Percentiles rank a stretch among this genome's conserved stretches.
These are phyloP conservation scores for Solanum etuberosum DNA, from an alignment of 257 asterid genomes.

Conservation along the genomic window DNA sequence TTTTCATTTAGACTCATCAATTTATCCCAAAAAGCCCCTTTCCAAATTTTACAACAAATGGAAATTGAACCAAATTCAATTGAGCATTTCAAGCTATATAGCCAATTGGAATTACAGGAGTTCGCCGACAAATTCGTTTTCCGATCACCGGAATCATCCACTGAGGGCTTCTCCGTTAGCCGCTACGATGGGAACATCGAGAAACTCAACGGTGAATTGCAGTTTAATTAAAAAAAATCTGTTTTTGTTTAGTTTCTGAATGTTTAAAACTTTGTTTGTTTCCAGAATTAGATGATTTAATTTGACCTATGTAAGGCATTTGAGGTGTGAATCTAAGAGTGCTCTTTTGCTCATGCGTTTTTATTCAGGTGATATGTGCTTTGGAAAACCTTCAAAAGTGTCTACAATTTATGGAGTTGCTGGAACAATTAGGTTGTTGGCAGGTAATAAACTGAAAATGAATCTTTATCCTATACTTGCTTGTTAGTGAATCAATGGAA, in stretches of 20 bases:
- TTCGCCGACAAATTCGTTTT: slow-evolving; percentile 50
- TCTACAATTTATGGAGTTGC: slow-evolving; percentile 77
- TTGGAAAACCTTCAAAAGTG: slow-evolving; percentile 45
- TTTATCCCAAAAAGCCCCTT: background rate
- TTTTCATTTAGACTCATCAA: background rate
- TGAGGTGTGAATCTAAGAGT: background rate
- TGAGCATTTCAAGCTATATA: slow-evolving; percentile 54
- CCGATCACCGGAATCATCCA: slow-evolving; percentile 53
- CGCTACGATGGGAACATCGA: slow-evolving; percentile 57
- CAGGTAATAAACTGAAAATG: slow-evolving; percentile 40
- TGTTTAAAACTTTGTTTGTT: background rate
- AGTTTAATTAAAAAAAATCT: background rate
- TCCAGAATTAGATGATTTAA: background rate
- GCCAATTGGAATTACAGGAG: slow-evolving; percentile 64
- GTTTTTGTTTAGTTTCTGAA: background rate
- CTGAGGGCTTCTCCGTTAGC: slow-evolving; percentile 66
- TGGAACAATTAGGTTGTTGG: slow-evolving; percentile 88
- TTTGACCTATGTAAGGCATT: background rate
- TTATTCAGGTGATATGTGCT: slow-evolving; percentile 35
- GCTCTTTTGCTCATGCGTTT: background rate
- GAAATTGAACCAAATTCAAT: slow-evolving; percentile 26
- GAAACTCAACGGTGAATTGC: slow-evolving; percentile 35
- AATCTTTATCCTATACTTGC: background rate
- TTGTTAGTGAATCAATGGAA: background rate
- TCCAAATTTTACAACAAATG: slow-evolving; percentile 15